A percentile compares a stretch with the other conserved stretches of the same genome.
phyloP scores from a whole-genome alignment of 352 stramenopile species.

The Peronosclerospora sorghi region DNA sequence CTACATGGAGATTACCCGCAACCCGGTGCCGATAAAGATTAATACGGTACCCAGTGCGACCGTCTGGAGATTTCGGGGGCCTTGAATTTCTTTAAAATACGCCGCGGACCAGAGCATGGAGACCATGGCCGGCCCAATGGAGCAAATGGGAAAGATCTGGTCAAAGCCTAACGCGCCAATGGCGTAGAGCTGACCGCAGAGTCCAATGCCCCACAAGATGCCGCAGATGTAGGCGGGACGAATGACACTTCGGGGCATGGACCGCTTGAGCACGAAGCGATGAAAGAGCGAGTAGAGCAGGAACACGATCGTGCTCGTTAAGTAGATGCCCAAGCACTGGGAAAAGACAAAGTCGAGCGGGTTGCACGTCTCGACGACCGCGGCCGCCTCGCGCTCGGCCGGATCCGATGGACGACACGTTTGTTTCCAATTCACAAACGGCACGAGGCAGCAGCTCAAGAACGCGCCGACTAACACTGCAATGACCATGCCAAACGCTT shows the following conservation, averaged over 20 bases:
- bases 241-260: conserved; percentile 77
- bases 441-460: conserved; percentile 65
- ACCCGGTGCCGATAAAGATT: conserved; percentile 54
- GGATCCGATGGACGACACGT: conserved; percentile 28
- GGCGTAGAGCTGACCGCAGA: conserved; percentile 64
- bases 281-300: conserved; percentile 71
- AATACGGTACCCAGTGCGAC: conserved; percentile 49
- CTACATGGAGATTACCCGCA: conserved; percentile 50
- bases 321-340: conserved; percentile 74
- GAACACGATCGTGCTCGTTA: conserved; percentile 65
- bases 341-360: conserved; percentile 78
- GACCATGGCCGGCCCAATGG: conserved; percentile 70
- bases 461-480: conserved; percentile 59
- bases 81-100: conserved; percentile 80
- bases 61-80: conserved; percentile 41
- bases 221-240: conserved; percentile 69
- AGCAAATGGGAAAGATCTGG: conserved; percentile 71
- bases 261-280: conserved; percentile 55
- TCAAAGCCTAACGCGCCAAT: conserved; percentile 66
- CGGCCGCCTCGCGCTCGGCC: too few species aligned
- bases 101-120: conserved; percentile 77
- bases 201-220: conserved; percentile 57
- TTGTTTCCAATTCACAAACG: conserved; percentile 69
- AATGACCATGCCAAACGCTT: conserved; percentile 47
- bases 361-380: conserved; percentile 56